phyloP scores from a whole-genome alignment of 2,329 filamentous ascomycete species.

The Exophiala bonariae region DNA sequence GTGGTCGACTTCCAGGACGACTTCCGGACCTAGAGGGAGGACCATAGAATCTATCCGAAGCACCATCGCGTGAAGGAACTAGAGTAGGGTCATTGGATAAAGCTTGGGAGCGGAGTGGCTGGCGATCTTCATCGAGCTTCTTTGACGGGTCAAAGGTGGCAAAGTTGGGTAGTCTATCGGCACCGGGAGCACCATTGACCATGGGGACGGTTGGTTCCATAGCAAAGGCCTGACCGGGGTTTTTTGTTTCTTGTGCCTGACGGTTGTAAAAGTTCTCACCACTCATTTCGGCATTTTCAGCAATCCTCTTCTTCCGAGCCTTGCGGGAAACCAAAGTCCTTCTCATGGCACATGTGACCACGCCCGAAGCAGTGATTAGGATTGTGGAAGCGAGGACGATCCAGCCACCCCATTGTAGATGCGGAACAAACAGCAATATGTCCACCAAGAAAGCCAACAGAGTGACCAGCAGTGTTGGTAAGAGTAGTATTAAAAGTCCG shows the following conservation, averaged over 20 bases:
- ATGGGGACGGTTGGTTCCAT: slow-evolving; percentile 60
- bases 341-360: slow-evolving; percentile 93
- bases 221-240: slow-evolving; percentile 43
- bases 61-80: slow-evolving; percentile 24
- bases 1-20: slow-evolving; percentile 33
- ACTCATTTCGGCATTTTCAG: slow-evolving; percentile 95
- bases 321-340: slow-evolving; percentile 88
- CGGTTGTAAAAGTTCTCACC: slow-evolving; percentile 86
- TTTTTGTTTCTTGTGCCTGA: slow-evolving; percentile 38
- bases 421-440: slow-evolving; percentile 89
- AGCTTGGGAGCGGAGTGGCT: slow-evolving; percentile 21
- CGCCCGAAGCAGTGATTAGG: slow-evolving; percentile 74
- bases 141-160: slow-evolving; percentile 37
- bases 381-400: slow-evolving; percentile 88
- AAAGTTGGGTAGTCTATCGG: slow-evolving; percentile 51
- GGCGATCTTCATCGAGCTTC: slow-evolving; percentile 22
- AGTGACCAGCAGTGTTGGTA: slow-evolving; percentile 80
- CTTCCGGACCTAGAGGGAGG: slow-evolving; percentile 12
- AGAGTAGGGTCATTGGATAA: slow-evolving; percentile 15
- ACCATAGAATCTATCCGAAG: slow-evolving; percentile 31
- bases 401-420: slow-evolving; percentile 92
- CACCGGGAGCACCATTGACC: slow-evolving; percentile 56
- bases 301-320: slow-evolving; percentile 87
- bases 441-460: slow-evolving; percentile 90
- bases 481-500: slow-evolving; percentile 77